Conservation (phyloP, 116 monocot genomes). For the Zostera marina region DNA sequence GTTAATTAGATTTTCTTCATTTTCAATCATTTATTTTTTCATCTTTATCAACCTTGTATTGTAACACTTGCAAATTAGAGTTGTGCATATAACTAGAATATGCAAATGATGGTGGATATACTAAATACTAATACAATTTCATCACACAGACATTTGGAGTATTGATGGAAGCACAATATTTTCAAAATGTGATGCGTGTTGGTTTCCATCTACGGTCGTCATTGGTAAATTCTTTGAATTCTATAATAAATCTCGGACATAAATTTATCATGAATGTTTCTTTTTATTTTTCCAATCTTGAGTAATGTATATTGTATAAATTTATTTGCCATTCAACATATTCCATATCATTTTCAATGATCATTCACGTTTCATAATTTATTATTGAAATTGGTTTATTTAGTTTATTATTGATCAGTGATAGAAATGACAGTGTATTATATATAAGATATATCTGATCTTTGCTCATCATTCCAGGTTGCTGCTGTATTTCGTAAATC, state of each 20-base stretch:
- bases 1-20: neutral
- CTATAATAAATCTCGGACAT: neutral
- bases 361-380: neutral
- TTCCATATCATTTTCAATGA: neutral
- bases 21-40: neutral
- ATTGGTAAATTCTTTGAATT: conserved; percentile 36
- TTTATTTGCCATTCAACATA: neutral
- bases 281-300: neutral
- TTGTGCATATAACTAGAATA: too few species aligned
- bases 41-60: neutral
- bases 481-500: conserved; percentile 98
- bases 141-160: conserved; percentile 62
- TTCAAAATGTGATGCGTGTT: conserved; percentile 97
- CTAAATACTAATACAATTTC: neutral
- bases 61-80: neutral
- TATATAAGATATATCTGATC: neutral
- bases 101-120: neutral
- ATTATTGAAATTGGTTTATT: too few species aligned
- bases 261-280: neutral
- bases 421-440: too few species aligned
- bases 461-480: conserved; percentile 31
- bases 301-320: neutral
- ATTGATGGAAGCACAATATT: conserved; percentile 87
- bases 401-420: too few species aligned
- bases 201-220: conserved; percentile 86